Evolutionary conservation across 2,329 filamentous ascomycete species (phyloP).

Genomic region (Trichoderma endophyticum): DNA sequence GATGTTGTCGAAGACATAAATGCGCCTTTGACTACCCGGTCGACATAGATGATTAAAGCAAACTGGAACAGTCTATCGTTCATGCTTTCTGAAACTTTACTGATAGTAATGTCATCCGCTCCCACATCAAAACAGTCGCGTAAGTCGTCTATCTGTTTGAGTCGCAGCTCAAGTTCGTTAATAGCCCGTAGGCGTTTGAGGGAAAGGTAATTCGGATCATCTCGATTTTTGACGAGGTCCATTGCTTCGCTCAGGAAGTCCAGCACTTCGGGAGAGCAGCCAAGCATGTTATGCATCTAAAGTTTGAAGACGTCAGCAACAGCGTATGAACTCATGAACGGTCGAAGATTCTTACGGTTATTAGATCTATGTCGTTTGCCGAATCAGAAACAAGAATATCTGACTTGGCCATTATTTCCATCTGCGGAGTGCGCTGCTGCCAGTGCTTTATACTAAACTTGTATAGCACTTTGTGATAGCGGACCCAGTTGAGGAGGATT

Average conservation of each 20-base stretch:
- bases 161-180: background rate
- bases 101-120: background rate
- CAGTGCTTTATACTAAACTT: conserved; percentile 20
- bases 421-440: conserved; percentile 15
- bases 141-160: conserved; percentile 11
- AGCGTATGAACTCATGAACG: background rate
- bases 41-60: conserved; percentile 16
- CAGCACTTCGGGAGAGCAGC: conserved; percentile 12
- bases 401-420: conserved; percentile 12
- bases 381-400: conserved; percentile 11
- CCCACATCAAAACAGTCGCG: conserved; percentile 8
- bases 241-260: conserved; percentile 16
- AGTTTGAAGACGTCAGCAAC: background rate
- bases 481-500: conserved; percentile 16
- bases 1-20: conserved; percentile 4
- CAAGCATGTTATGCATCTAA: conserved; percentile 15
- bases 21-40: conserved; percentile 11
- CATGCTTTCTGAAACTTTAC: background rate
- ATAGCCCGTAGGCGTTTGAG: background rate
- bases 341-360: background rate
- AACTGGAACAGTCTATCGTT: conserved; percentile 13
- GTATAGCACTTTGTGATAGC: conserved; percentile 17
- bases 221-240: conserved; percentile 9
- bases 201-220: conserved; percentile 9
- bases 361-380: conserved; percentile 9